Conservation (phyloP, 2,329 filamentous ascomycete species). For the Cylindrodendrum hubeiense region DNA sequence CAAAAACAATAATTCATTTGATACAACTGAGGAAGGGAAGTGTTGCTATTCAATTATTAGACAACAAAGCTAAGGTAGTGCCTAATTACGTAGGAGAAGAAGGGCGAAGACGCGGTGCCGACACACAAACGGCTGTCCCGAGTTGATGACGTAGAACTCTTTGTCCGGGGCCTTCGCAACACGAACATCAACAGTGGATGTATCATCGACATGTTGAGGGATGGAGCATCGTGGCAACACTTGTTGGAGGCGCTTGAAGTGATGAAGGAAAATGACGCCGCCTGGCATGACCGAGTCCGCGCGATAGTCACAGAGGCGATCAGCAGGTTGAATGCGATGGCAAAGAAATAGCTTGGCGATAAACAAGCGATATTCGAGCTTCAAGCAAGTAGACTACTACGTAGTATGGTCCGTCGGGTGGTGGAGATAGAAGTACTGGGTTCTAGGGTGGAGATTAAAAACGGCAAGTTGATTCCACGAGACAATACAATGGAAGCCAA, state of each 20-base stretch:
- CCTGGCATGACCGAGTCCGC: conserved; percentile 34
- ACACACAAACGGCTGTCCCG: conserved; percentile 38
- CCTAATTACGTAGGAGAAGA: conserved; percentile 29
- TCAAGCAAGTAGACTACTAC: no score
- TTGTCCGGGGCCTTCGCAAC: conserved; percentile 36
- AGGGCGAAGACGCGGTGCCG: conserved; percentile 33
- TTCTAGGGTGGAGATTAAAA: no score
- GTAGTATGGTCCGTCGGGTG: no score
- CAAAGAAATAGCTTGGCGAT: not conserved
- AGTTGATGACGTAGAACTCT: conserved; percentile 38
- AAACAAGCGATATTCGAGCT: no score
- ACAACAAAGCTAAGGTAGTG: conserved; percentile 17
- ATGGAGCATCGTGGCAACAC: conserved; percentile 32
- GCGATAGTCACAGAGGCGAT: conserved; percentile 35
- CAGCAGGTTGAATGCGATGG: conserved; percentile 19
- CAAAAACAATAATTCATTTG: not conserved
- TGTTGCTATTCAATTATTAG: not conserved
- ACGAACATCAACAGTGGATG: conserved; percentile 34
- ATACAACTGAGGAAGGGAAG: conserved; percentile 1
- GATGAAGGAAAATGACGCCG: conserved; percentile 31
- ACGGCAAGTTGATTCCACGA: no score
- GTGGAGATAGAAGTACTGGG: no score
- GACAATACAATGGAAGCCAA: no score
- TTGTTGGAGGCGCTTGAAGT: conserved; percentile 36
- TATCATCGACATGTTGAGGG: conserved; percentile 37